Base-by-base conservation (phyloP, 2,329 filamentous ascomycete species). In the Diaporthe caulivora region DNA sequence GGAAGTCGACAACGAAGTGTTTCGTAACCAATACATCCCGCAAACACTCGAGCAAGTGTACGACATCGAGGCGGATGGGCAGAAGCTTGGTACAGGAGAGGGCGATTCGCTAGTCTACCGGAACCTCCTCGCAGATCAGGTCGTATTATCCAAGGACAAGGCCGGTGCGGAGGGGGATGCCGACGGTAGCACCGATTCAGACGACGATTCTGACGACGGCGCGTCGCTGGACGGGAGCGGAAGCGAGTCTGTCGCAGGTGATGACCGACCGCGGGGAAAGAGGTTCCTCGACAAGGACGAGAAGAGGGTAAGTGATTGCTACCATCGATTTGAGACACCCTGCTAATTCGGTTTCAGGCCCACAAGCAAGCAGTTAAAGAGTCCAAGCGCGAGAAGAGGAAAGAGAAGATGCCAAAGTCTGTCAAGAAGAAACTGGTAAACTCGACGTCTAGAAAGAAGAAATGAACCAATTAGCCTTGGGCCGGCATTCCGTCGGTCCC, bases 31-130 rank as follows among this genome's bases (percentile, higher is more conserved):
- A 82, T 99, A 97, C 82, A 98, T 99, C 69, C 97, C 97, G 0
- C 95, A 98, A 82, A 98, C 94, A 0, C 87, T 99, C 55, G 94
- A 98, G 77, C 95, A 99, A 80, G 96, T 99, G 6, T 98, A 98
- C 82, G 95, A 99, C 81, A 92, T 98, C 67, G 97, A 98, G 83
- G 93, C 95, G 78, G 97, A 98, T 78, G 94, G 92, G 2, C 92
- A 94, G 78, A 92, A 92, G 81, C 89, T 98, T 29, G 90, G 90
- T 10, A 88, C 91, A 55, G 95, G 95, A 7, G 88, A 93, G 76
- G 94, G 92, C 26, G 89, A 91, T 17, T 91, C 93, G n/a, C 87
- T 98, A 0, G 91, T 98, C 1, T 98, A 98, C 84, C 91, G 92
- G 76, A 94, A 94, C 77, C 87, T 99, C 10, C 87, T 99, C 1